Percentiles rank a stretch among this genome's conserved stretches.
Evolutionary conservation across 2,329 filamentous ascomycete species (phyloP).

Genomic region (Botrytis cinerea): DNA sequence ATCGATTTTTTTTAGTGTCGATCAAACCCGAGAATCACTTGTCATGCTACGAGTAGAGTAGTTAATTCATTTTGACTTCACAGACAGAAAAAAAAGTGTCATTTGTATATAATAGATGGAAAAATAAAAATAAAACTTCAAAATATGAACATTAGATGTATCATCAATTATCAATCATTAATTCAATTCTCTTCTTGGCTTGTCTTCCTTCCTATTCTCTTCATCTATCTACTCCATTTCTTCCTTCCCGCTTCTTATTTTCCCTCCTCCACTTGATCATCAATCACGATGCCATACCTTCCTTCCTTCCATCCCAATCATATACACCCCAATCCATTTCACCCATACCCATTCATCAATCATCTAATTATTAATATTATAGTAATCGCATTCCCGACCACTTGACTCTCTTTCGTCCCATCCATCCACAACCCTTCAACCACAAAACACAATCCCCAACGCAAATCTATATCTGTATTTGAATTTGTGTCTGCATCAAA

Average conservation of each 20-base stretch:
- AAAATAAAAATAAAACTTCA: neutral
- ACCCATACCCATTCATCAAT: slow-evolving; percentile 8
- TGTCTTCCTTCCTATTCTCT: neutral
- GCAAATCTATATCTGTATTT: neutral
- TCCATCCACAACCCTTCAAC: neutral
- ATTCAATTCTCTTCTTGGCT: neutral
- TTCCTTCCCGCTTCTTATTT: neutral
- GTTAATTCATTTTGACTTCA: neutral
- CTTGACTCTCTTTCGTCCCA: neutral
- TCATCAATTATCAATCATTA: slow-evolving; percentile 7
- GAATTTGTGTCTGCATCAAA: neutral
- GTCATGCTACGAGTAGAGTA: neutral
- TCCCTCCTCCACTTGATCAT: neutral
- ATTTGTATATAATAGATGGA: too few species aligned
- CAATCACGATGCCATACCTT: neutral
- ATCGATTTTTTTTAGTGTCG: neutral
- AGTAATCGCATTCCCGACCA: slow-evolving; percentile 1
- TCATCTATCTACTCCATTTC: slow-evolving; percentile 7
- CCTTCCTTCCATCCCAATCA: slow-evolving; percentile 18
- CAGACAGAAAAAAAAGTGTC: neutral
- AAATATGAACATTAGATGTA: neutral
- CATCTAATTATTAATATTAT: slow-evolving; percentile 22
- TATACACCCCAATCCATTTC: slow-evolving; percentile 13
- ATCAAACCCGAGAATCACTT: neutral
- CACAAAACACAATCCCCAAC: neutral